phyloP scores from a whole-genome alignment of 305 asterid genomes.

The Stenogyne calaminthoides region DNA sequence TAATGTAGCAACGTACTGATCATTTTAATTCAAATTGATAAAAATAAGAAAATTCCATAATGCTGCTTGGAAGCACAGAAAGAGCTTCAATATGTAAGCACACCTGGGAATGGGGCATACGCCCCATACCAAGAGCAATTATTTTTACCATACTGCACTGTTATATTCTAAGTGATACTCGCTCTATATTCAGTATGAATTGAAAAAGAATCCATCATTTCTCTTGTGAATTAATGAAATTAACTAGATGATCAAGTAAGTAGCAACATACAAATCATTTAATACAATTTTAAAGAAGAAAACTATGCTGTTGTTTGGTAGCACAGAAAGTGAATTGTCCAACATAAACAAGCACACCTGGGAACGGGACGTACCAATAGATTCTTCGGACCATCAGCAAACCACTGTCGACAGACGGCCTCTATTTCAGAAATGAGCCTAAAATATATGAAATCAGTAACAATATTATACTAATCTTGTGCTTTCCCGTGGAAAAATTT shows the following conservation, averaged over 20 bases:
- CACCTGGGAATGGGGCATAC: conserved; percentile 22
- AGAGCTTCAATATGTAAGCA: conserved; percentile 14
- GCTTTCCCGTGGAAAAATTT: conserved; percentile 3
- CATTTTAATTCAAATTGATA: neutral
- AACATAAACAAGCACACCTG: conserved; percentile 21
- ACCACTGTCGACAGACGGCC: conserved; percentile 94
- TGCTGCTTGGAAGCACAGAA: conserved; percentile 21
- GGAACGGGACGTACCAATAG: conserved; percentile 58
- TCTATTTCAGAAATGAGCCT: conserved; percentile 95
- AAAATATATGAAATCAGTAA: conserved; percentile 19
- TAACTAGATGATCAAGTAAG: conserved; percentile 12
- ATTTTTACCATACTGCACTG: neutral
- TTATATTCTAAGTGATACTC: conserved; percentile 24
- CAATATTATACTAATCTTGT: conserved; percentile 18
- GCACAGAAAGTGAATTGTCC: conserved; percentile 11
- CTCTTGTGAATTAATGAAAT: conserved; percentile 20
- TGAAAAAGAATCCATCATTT: conserved; percentile 25
- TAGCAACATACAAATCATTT: conserved; percentile 7
- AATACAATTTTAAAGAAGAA: conserved; percentile 4
- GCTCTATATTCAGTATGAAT: conserved; percentile 21
- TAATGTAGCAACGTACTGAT: neutral
- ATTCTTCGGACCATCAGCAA: conserved; percentile 82
- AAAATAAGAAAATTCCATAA: conserved; percentile 9
- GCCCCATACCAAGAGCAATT: conserved; percentile 64
- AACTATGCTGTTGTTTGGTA: conserved; percentile 14